These are phyloP conservation scores for Rubia peregrina DNA, from an alignment of 305 asterid species.

Conservation along the genomic window DNA sequence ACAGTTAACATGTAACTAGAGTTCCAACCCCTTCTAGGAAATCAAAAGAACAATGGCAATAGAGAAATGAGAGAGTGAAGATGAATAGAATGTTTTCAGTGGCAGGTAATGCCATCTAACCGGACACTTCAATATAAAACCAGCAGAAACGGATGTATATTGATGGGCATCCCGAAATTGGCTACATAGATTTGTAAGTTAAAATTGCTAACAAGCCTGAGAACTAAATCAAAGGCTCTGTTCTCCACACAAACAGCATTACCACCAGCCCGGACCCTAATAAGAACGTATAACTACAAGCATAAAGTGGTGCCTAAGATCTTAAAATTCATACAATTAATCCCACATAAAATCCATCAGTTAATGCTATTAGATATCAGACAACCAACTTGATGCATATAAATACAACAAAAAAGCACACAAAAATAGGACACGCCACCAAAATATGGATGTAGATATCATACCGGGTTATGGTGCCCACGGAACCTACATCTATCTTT, in stretches of 20 bases:
- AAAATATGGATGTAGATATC: not conserved
- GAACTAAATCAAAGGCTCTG: not conserved
- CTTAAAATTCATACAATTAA: not conserved
- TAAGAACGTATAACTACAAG: not conserved
- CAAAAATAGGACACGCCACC: not conserved
- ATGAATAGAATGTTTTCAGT: not conserved
- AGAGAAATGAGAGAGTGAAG: not conserved
- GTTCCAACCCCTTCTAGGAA: not conserved
- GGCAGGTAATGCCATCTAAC: not conserved
- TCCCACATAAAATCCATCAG: not conserved
- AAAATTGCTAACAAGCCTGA: not conserved
- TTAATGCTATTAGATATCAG: not conserved
- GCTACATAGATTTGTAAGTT: not conserved
- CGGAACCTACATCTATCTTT: slow-evolving; percentile 62
- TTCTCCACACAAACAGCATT: slow-evolving; percentile 2
- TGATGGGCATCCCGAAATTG: not conserved
- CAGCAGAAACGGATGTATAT: not conserved
- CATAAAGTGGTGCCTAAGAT: slow-evolving; percentile 4
- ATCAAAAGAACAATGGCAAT: not conserved
- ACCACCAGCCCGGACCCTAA: not conserved
- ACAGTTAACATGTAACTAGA: not conserved
- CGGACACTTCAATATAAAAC: not conserved
- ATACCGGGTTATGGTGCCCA: slow-evolving; percentile 83
- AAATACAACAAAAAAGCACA: not conserved
- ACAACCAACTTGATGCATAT: not conserved